phyloP scores from a whole-genome alignment of 768 basidiomycete genomes.

The Boletus coccyginus region DNA sequence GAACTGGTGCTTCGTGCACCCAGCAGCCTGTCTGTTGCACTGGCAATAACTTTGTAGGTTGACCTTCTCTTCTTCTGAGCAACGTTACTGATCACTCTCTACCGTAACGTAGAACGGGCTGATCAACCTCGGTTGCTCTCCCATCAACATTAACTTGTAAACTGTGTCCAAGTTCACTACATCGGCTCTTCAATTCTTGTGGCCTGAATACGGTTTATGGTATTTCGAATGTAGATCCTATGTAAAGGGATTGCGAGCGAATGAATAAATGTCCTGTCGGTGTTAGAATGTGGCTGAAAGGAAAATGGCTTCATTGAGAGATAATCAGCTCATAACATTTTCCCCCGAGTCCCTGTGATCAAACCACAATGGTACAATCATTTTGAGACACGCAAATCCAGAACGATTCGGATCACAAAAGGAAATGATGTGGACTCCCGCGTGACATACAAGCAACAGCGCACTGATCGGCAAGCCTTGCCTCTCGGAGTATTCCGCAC shows the following conservation, averaged over 20 bases:
- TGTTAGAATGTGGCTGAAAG: not conserved
- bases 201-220: not conserved
- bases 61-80: too few species aligned
- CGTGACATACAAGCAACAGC: too few species aligned
- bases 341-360: not conserved
- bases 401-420: not conserved
- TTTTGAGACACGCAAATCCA: not conserved
- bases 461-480: too few species aligned
- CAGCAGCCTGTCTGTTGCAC: too few species aligned
- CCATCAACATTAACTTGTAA: not conserved
- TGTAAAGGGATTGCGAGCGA: too few species aligned
- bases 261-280: too few species aligned
- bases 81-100: not conserved
- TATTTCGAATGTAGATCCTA: not conserved
- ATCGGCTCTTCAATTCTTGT: not conserved
- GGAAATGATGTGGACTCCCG: too few species aligned
- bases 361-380: not conserved
- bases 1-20: too few species aligned
- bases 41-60: too few species aligned
- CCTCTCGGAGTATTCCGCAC: too few species aligned
- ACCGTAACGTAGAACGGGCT: not conserved
- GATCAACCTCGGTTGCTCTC: slow-evolving; percentile 8
- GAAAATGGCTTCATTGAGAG: not conserved
- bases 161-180: not conserved
- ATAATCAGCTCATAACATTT: not conserved